phyloP scores from a whole-genome alignment of 2,329 filamentous ascomycete species.

The Orbilia javanica region DNA sequence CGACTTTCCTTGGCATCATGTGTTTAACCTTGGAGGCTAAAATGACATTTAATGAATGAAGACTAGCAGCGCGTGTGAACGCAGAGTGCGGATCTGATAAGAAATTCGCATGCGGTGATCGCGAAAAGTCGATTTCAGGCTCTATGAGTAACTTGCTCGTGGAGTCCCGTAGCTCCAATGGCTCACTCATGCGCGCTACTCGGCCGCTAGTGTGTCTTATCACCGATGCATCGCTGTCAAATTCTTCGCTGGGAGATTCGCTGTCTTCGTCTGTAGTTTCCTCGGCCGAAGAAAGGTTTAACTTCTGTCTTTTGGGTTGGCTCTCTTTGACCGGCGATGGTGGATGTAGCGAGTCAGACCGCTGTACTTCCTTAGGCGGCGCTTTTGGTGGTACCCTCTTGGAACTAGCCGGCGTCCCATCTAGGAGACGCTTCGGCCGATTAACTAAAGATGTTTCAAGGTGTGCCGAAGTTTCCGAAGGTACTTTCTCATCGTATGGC shows the following conservation, averaged over 20 bases:
- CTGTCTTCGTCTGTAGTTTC: neutral
- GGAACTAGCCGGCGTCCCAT: slow-evolving; percentile 33
- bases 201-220: slow-evolving; percentile 4
- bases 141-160: slow-evolving; percentile 39
- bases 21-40: slow-evolving; percentile 49
- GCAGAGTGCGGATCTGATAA: slow-evolving; percentile 33
- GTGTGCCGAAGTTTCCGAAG: neutral
- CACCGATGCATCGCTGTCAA: slow-evolving; percentile 8
- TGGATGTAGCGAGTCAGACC: slow-evolving; percentile 30
- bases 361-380: slow-evolving; percentile 6
- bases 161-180: slow-evolving; percentile 19
- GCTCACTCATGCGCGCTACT: neutral
- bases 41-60: slow-evolving; percentile 52
- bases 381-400: slow-evolving; percentile 4
- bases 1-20: slow-evolving; percentile 55
- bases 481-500: slow-evolving; percentile 9
- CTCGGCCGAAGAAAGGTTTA: slow-evolving; percentile 19
- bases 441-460: slow-evolving; percentile 28
- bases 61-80: slow-evolving; percentile 25
- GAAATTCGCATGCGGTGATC: slow-evolving; percentile 43
- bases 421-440: slow-evolving; percentile 39
- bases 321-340: slow-evolving; percentile 50
- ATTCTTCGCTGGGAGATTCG: neutral
- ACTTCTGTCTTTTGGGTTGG: slow-evolving; percentile 44
- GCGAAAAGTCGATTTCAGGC: slow-evolving; percentile 50